Percentiles rank a stretch among this genome's conserved stretches.
Evolutionary conservation across 1,139 yeast genomes (phyloP).

Genomic region (Ogataea hybrid): DNA sequence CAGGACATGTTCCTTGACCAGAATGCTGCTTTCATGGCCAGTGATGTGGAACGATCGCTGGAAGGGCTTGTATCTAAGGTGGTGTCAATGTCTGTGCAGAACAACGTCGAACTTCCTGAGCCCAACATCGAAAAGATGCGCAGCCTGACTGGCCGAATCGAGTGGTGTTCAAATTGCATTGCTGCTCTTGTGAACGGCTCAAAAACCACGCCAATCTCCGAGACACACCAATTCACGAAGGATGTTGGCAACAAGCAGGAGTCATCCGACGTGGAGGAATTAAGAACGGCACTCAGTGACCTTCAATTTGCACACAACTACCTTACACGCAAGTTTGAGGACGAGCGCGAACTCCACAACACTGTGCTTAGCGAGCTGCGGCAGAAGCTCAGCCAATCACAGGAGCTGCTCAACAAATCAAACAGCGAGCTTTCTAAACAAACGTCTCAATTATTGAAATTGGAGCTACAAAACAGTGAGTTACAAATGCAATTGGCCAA

Average conservation of each 20-base stretch:
- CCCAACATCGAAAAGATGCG: conserved; percentile 36
- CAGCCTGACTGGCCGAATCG: conserved; percentile 36
- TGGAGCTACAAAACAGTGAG: conserved; percentile 34
- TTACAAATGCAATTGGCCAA: conserved; percentile 33
- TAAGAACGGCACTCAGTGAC: conserved; percentile 58
- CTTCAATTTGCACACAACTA: conserved; percentile 64
- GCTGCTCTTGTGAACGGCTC: conserved; percentile 36
- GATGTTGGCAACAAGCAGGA: conserved; percentile 21
- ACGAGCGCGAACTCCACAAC: conserved; percentile 49
- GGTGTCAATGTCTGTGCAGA: conserved; percentile 54
- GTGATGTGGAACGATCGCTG: conserved; percentile 22
- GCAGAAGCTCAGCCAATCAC: conserved; percentile 42
- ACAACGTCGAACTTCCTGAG: conserved; percentile 46
- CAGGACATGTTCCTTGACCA: conserved; percentile 18
- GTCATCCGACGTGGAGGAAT: conserved; percentile 33
- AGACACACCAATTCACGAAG: background rate
- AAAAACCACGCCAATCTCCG: conserved; percentile 6
- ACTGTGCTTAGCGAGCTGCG: conserved; percentile 49
- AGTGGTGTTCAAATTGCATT: conserved; percentile 57
- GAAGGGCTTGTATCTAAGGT: conserved; percentile 54
- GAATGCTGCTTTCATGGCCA: background rate
- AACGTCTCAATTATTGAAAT: conserved; percentile 31
- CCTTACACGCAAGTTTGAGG: conserved; percentile 57
- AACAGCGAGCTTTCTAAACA: conserved; percentile 34
- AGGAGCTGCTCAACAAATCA: conserved; percentile 40